A percentile compares a stretch with the other conserved stretches of the same genome.
These are phyloP conservation scores for Durotheca rogersii DNA, from an alignment of 495 filamentous ascomycete genomes.

Conservation along the genomic window DNA sequence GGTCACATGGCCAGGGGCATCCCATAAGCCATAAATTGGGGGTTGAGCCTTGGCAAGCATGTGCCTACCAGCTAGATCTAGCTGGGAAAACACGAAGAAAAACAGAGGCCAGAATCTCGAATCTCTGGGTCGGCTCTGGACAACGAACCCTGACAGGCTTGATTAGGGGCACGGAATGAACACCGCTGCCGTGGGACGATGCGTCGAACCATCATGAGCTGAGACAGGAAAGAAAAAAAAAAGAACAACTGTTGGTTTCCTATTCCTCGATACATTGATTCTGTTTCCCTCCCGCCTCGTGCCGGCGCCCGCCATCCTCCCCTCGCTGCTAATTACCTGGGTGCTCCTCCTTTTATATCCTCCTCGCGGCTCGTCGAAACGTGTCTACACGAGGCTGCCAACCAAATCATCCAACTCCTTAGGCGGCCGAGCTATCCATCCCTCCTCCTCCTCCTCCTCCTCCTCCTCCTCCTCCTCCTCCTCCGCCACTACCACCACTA, in stretches of 20 bases:
- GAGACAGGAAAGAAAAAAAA: too few relatives aligned
- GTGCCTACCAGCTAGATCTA: neutral
- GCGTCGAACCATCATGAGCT: constrained; percentile 33
- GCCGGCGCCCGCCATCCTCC: constrained; percentile 4
- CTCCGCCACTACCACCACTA: too few relatives aligned
- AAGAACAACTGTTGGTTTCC: neutral
- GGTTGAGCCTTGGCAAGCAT: neutral
- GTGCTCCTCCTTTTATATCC: constrained; percentile 3
- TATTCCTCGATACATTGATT: neutral
- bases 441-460: too few relatives aligned
- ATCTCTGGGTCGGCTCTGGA: neutral
- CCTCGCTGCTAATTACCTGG: neutral
- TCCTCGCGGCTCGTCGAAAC: neutral
- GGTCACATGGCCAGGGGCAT: too few relatives aligned
- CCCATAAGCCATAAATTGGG: neutral
- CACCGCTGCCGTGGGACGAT: constrained; percentile 26
- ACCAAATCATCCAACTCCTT: constrained; percentile 16
- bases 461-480: too few relatives aligned
- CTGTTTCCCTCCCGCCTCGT: constrained; percentile 8
- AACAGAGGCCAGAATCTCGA: constrained; percentile 3
- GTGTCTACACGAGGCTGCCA: constrained; percentile 1
- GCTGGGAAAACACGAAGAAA: constrained; percentile 6
- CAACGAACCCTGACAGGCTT: constrained; percentile 11
- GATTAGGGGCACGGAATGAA: constrained; percentile 30
- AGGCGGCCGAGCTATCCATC: too few relatives aligned